Evolutionary conservation across 129 eudicot genomes (phyloP).

Genomic region (Erigeron canadensis): DNA sequence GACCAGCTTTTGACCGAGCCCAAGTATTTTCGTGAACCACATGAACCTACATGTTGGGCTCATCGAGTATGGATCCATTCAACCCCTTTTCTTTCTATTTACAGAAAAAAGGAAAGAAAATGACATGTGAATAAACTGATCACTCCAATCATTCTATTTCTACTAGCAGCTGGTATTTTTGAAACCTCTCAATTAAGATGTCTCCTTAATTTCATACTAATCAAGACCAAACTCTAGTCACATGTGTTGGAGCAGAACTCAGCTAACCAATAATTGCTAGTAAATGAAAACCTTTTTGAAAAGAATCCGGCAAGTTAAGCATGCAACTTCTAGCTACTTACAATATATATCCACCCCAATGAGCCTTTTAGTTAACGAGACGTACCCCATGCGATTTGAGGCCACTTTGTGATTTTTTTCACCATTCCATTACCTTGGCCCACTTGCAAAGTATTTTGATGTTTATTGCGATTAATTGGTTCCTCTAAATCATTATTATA

Average conservation of each 20-base stretch:
- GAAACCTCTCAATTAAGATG: conserved; percentile 2
- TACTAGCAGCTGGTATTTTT: conserved; percentile 6
- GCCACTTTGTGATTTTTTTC: too few species aligned
- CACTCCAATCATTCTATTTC: conserved; percentile 18
- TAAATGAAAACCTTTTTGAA: too few species aligned
- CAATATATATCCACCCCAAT: too few species aligned
- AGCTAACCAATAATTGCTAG: too few species aligned
- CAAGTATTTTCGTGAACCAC: conserved; percentile 30
- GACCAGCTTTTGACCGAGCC: conserved; percentile 35
- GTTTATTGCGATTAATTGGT: too few species aligned
- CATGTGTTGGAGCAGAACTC: conserved; percentile 16
- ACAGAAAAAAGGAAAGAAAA: conserved; percentile 25
- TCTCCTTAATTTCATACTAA: neutral
- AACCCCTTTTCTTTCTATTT: conserved; percentile 22
- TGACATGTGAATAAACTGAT: conserved; percentile 23
- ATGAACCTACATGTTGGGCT: conserved; percentile 21
- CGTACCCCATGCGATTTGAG: too few species aligned
- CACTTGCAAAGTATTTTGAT: too few species aligned
- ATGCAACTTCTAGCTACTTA: too few species aligned
- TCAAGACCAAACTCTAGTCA: conserved; percentile 7
- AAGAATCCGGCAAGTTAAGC: too few species aligned
- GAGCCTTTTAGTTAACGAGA: too few species aligned
- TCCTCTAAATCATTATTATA: too few species aligned
- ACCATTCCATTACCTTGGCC: too few species aligned
- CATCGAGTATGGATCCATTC: conserved; percentile 23